Evolutionary conservation across 1,284 basidiomycete genomes (phyloP), one percentile per base, ranked within the genome.

Genomic region (Sporisorium reilianum): DNA sequence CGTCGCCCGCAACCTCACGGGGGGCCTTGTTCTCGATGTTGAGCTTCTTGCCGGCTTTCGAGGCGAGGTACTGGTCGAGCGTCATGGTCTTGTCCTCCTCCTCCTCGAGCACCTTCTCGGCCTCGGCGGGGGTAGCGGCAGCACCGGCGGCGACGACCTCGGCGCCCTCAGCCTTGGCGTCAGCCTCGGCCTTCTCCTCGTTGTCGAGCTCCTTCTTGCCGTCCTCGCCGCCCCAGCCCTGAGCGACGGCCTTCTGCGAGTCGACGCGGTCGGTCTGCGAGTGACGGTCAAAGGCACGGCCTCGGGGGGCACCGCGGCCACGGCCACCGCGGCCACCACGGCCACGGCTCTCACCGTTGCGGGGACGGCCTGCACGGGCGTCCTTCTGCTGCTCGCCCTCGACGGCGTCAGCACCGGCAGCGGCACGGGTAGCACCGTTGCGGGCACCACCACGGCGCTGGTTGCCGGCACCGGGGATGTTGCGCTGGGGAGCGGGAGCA

Each of bases 41-140:
- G 71, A 80, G 75, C 56, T 77, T 75, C 80, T 84, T 82, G 58
- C 75, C 79, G 80, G 89, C 90, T 86, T 91, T 87, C 86, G 92
- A 89, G 71, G 91, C 90, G 67, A 91, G 87, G 86, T 93, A 94
- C 85, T 94, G 90, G 55, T 93, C 93, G 57, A 82, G 78, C 42
- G 92, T 93, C 79, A 94, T 88, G 45, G 93, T 95, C 86, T 94
- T 93, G 87, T 97, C 95, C 86, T 95, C 93, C 85, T 95, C 93
- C 85, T 97, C 94, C 89, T 91, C 77, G 66, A 85, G 56, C 25
- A 57, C 61, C 63, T 86, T 75, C 83, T 58, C 68, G 51, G 57
- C 62, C 63, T 64, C 69, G 49, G 71, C 60, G 46, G 72, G 67
- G 55, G 81, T 83, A 36, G 79, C 85, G 58, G 80, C 68, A 40